Base-by-base conservation (phyloP, 148 eudicot species). In the Polygonum aviculare region DNA sequence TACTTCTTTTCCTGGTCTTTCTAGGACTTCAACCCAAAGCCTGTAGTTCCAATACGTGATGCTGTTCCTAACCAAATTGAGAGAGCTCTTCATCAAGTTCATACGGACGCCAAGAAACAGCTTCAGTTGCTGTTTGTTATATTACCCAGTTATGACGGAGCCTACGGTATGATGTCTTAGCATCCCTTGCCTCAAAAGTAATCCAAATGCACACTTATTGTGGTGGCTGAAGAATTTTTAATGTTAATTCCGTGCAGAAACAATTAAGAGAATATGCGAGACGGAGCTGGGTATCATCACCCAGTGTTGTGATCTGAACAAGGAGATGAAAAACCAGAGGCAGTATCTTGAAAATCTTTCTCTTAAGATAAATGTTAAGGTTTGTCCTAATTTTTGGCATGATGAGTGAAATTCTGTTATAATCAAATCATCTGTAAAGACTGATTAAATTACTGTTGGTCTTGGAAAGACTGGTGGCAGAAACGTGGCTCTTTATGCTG, bases 341-440 rank as follows among this genome's bases (percentile, higher is more conserved):
- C 98, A 92, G 69, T 94, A 92, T 82, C 81, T 92, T 21, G 98
- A 90, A 74, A 95, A 92, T 69, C 85, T 95, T 3, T 73, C 97
- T 10, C 71, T 92, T 19, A 94, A 94, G 79, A 87, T 94, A 26
- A 94, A 94, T 74, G 97, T 92, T 52, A 94, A 94, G 96, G 98
- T 94, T 40, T 59, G 78, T 79, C 26, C 18, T 33, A 45, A 41
- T 16, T 45, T 44, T 12, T 72, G 2, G 10, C 15, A 8, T 67
- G 44, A 35, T 5, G 63, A 7, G 19, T 67, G 45, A 14, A 36
- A 44, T 67, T 36, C 8, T 67, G n/a, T 33, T 67, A 6, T 19
- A 10, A 36, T 67, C 36, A 16, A 33, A 67, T 36, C 1, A 0
- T 15, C 41, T 67, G 18, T 67, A 60, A 8, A 36, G 16, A 21